Evolutionary conservation across 2,329 filamentous ascomycete genomes (phyloP).

Genomic region (Anthostomella pinea): DNA sequence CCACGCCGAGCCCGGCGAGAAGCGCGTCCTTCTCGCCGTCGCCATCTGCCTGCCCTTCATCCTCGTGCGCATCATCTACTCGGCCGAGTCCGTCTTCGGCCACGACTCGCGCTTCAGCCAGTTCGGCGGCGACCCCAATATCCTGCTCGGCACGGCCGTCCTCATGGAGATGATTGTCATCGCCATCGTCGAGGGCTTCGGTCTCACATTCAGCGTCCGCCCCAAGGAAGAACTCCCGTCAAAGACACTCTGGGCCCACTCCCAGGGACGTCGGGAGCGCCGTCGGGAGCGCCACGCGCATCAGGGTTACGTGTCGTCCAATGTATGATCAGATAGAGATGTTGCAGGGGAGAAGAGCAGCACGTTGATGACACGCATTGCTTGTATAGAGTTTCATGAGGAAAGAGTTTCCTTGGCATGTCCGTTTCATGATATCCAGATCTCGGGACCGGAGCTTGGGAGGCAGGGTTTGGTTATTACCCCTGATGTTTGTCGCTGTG

Average conservation of each 20-base stretch:
- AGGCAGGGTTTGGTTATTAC: too few relatives aligned
- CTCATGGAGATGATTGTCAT: slow-evolving; percentile 50
- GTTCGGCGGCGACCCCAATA: slow-evolving; percentile 36
- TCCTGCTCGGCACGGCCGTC: slow-evolving; percentile 44
- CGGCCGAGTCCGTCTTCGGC: slow-evolving; percentile 41
- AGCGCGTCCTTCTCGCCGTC: slow-evolving; percentile 43
- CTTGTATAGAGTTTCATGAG: too few relatives aligned
- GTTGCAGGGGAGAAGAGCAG: too few relatives aligned
- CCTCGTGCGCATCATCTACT: slow-evolving; percentile 47
- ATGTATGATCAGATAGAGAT: too few relatives aligned
- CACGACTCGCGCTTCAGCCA: slow-evolving; percentile 41
- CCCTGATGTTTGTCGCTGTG: too few relatives aligned
- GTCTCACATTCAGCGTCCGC: slow-evolving; percentile 36
- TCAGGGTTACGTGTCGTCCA: too few relatives aligned
- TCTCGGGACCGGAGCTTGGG: too few relatives aligned
- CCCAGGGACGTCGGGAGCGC: background rate
- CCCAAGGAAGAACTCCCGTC: slow-evolving; percentile 6
- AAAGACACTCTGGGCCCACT: background rate
- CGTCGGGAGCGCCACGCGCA: too few relatives aligned
- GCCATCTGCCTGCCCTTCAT: slow-evolving; percentile 46
- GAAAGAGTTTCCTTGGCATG: too few relatives aligned
- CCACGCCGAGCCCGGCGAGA: slow-evolving; percentile 41
- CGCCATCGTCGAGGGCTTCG: slow-evolving; percentile 38
- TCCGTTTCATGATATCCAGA: too few relatives aligned
- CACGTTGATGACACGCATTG: too few relatives aligned